phyloP scores from a whole-genome alignment of 352 stramenopile species.

The Phytophthora macrochlamydospora region DNA sequence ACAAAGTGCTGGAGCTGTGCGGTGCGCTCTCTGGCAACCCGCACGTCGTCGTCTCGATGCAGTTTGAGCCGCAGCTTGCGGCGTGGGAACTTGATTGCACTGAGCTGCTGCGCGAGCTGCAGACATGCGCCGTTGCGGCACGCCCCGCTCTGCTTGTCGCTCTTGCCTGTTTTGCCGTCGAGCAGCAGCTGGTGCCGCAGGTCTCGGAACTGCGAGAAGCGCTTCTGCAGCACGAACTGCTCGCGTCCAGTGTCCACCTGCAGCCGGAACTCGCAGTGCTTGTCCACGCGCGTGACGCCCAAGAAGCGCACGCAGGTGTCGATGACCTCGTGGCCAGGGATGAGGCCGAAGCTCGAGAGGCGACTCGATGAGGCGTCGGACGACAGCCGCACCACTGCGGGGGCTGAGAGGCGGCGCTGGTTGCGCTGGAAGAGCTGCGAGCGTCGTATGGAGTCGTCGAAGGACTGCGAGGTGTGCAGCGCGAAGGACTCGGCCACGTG shows the following conservation, averaged over 20 bases:
- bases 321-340: conserved; percentile 42
- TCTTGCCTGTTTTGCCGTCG: not conserved
- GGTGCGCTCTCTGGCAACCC: conserved; percentile 43
- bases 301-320: conserved; percentile 48
- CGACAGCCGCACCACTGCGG: conserved; percentile 10
- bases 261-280: conserved; percentile 61
- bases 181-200: conserved; percentile 58
- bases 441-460: conserved; percentile 19
- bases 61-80: conserved; percentile 41
- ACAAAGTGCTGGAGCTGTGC: conserved; percentile 57
- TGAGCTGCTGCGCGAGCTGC: conserved; percentile 42
- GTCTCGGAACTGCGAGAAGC: conserved; percentile 75
- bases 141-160: conserved; percentile 20
- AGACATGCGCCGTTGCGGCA: conserved; percentile 52
- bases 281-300: conserved; percentile 38
- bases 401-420: conserved; percentile 13
- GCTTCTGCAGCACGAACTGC: conserved; percentile 63
- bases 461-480: conserved; percentile 13
- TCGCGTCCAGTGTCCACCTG: conserved; percentile 60
- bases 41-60: conserved; percentile 30
- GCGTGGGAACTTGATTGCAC: conserved; percentile 58
- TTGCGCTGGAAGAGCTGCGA: conserved; percentile 6
- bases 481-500: conserved; percentile 23
- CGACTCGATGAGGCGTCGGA: conserved; percentile 12
- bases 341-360: conserved; percentile 25